A percentile compares a stretch with the other conserved stretches of the same genome.
phyloP scores from a whole-genome alignment of 1,284 basidiomycete genomes.

The Rugosomyces carneus region DNA sequence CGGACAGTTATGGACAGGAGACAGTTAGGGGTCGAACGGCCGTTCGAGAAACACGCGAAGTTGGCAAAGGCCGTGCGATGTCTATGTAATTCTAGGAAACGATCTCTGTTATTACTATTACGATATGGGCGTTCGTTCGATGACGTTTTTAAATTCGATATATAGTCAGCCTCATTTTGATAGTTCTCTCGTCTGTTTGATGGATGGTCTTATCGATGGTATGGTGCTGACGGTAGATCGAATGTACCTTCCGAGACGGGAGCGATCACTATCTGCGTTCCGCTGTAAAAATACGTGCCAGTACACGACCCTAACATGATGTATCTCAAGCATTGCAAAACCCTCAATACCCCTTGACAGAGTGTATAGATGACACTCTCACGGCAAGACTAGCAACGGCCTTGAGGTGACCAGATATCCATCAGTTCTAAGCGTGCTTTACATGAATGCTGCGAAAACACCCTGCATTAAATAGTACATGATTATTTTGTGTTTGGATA shows the following conservation, averaged over 20 bases:
- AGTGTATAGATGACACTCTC: not conserved
- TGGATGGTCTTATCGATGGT: not conserved
- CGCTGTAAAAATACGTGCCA: not conserved
- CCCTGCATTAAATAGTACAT: not conserved
- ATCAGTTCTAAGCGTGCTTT: not conserved
- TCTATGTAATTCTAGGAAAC: constrained; percentile 49
- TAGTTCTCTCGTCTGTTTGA: not conserved
- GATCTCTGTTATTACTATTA: constrained; percentile 8
- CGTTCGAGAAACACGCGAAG: constrained; percentile 49
- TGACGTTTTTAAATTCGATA: not conserved
- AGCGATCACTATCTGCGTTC: not conserved
- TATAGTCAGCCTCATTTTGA: not conserved
- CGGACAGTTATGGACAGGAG: constrained; percentile 42
- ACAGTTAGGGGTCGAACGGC: constrained; percentile 55
- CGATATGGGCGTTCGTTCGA: constrained; percentile 2
- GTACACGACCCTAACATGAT: constrained; percentile 10
- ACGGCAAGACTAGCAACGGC: not conserved
- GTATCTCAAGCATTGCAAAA: constrained; percentile 4
- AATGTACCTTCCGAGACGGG: not conserved
- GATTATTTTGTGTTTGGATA: constrained; percentile 1
- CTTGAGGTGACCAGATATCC: not conserved
- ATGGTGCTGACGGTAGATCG: not conserved
- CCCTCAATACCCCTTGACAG: constrained; percentile 2
- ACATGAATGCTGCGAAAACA: not conserved
- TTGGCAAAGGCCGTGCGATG: constrained; percentile 67